Evolutionary conservation across 1,139 yeast genomes (phyloP).

Genomic region (Kodamaea sp.): DNA sequence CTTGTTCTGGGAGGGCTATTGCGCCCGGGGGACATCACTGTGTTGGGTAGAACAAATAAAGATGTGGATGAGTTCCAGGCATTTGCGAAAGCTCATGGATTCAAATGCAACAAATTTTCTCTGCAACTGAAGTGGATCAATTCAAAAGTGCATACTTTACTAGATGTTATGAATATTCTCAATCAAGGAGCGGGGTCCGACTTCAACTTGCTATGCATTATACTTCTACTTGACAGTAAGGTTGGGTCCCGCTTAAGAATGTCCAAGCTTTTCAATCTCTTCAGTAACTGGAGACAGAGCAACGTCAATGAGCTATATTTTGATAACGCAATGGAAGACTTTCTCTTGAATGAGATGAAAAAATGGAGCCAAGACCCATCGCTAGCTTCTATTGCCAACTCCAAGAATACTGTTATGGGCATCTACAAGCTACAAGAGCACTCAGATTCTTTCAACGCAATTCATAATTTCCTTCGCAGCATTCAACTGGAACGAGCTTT

Average conservation of each 20-base stretch:
- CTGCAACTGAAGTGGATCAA: constrained; percentile 56
- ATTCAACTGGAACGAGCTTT: constrained; percentile 16
- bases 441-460: constrained; percentile 3
- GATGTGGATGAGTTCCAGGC: constrained; percentile 48
- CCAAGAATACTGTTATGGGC: not conserved
- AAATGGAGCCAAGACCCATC: not conserved
- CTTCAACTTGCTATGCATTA: constrained; percentile 31
- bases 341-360: constrained; percentile 5
- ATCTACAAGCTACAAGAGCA: constrained; percentile 14
- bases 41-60: constrained; percentile 56
- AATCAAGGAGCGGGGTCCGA: constrained; percentile 33
- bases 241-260: constrained; percentile 26
- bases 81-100: constrained; percentile 41
- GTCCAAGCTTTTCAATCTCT: constrained; percentile 27
- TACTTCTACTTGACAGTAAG: constrained; percentile 30
- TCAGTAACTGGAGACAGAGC: constrained; percentile 9
- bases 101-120: constrained; percentile 45
- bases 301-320: not conserved
- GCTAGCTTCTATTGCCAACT: not conserved
- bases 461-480: constrained; percentile 12
- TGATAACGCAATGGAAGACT: constrained; percentile 11
- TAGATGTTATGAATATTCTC: constrained; percentile 51
- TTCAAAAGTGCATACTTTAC: constrained; percentile 48
- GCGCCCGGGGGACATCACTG: constrained; percentile 52
- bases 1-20: constrained; percentile 48